These are phyloP conservation scores for Lecanicillium sp. DNA, from an alignment of 2,329 filamentous ascomycete species.

Conservation along the genomic window DNA sequence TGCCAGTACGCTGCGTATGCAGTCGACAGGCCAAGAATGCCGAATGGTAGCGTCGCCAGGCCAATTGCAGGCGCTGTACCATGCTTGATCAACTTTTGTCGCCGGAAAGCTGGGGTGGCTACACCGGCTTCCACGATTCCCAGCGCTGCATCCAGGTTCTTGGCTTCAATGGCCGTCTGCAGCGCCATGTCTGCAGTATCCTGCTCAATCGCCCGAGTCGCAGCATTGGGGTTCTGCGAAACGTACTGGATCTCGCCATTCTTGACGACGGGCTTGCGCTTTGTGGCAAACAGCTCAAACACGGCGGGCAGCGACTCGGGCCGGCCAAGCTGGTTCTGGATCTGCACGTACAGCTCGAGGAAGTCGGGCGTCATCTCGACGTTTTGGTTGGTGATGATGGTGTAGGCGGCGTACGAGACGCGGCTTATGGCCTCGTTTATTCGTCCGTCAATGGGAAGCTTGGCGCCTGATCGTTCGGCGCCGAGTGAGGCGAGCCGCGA, in stretches of 20 bases:
- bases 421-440: conserved; percentile 38
- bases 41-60: conserved; percentile 53
- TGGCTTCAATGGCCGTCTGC: conserved; percentile 68
- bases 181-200: conserved; percentile 65
- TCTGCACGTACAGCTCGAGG: conserved; percentile 65
- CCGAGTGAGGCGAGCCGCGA: conserved; percentile 45
- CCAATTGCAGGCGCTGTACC: conserved; percentile 51
- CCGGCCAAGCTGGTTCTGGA: conserved; percentile 64
- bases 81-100: conserved; percentile 58
- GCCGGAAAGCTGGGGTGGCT: conserved; percentile 55
- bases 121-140: conserved; percentile 66
- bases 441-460: conserved; percentile 22
- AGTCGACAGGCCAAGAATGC: conserved; percentile 61
- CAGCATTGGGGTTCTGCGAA: conserved; percentile 57
- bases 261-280: conserved; percentile 59
- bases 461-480: conserved; percentile 23
- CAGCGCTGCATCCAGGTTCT: conserved; percentile 70
- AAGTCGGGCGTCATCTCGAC: conserved; percentile 72
- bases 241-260: conserved; percentile 52
- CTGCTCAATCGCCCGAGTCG: conserved; percentile 64
- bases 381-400: conserved; percentile 62
- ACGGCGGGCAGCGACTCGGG: conserved; percentile 72
- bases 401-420: conserved; percentile 55
- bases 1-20: conserved; percentile 33
- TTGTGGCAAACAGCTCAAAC: conserved; percentile 75